A percentile compares a stretch with the other conserved stretches of the same genome.
Evolutionary conservation across 2,329 filamentous ascomycete genomes (phyloP).

Genomic region (Fonsecaea pugnacius): DNA sequence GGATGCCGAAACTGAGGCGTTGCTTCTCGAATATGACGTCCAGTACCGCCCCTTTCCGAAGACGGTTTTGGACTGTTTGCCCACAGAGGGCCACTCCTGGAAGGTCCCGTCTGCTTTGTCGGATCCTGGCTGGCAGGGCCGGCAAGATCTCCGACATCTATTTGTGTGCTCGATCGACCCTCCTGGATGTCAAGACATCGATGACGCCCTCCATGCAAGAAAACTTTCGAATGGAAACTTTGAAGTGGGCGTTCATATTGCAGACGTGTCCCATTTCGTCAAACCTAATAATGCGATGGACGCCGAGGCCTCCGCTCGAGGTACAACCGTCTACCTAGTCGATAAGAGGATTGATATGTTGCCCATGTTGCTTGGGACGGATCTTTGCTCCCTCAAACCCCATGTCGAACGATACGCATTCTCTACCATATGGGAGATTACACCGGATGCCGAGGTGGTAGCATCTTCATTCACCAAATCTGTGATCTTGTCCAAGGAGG

Average conservation of each 20-base stretch:
- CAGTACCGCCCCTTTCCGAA: slow-evolving; percentile 98
- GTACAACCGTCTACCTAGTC: slow-evolving; percentile 95
- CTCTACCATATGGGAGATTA: slow-evolving; percentile 86
- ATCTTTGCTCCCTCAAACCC: slow-evolving; percentile 94
- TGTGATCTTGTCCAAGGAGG: slow-evolving; percentile 93
- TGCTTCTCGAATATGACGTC: slow-evolving; percentile 93
- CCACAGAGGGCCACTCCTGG: slow-evolving; percentile 90
- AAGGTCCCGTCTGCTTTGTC: slow-evolving; percentile 78
- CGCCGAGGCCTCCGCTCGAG: slow-evolving; percentile 86
- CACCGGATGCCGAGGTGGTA: slow-evolving; percentile 81
- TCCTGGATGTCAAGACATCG: slow-evolving; percentile 94
- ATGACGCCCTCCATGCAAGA: slow-evolving; percentile 90
- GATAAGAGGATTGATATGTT: slow-evolving; percentile 99
- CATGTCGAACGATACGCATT: slow-evolving; percentile 95
- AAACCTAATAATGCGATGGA: slow-evolving; percentile 98
- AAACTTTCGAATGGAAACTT: slow-evolving; percentile 88
- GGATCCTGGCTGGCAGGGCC: slow-evolving; percentile 83
- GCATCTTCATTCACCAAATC: slow-evolving; percentile 92
- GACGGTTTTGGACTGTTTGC: slow-evolving; percentile 90
- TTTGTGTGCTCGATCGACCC: slow-evolving; percentile 98
- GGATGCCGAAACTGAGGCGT: slow-evolving; percentile 93
- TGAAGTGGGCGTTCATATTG: slow-evolving; percentile 97
- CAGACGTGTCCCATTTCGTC: slow-evolving; percentile 98
- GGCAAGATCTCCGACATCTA: slow-evolving; percentile 80
- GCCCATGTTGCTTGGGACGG: slow-evolving; percentile 91